phyloP scores from a whole-genome alignment of 768 basidiomycete species.

The Trametes maxima region DNA sequence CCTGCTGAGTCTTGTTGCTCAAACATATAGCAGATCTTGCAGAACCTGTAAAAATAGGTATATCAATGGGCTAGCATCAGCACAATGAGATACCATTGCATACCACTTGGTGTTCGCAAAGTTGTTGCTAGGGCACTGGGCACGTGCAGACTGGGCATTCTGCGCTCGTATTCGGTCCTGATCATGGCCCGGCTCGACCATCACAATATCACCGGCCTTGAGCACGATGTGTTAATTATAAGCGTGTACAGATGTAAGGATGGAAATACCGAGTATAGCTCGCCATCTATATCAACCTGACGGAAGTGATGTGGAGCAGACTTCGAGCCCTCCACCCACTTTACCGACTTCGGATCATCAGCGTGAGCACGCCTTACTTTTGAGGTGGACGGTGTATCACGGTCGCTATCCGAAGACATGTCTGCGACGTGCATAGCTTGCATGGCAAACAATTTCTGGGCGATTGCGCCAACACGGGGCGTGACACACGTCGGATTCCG shows the following conservation, averaged over 20 bases:
- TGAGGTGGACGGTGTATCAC: neutral
- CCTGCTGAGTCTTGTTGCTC: conserved; percentile 33
- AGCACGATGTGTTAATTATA: neutral
- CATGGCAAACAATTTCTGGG: conserved; percentile 13
- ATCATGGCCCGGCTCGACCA: conserved; percentile 62
- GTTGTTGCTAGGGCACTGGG: conserved; percentile 50
- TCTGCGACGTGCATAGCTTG: conserved; percentile 1
- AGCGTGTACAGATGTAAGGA: neutral
- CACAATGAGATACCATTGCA: conserved; percentile 26
- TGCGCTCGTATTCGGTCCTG: conserved; percentile 43
- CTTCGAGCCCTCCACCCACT: conserved; percentile 36
- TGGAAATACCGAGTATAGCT: conserved; percentile 51
- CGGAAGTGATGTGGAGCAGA: conserved; percentile 39
- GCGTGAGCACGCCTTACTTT: conserved; percentile 14
- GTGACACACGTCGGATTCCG: conserved; percentile 37
- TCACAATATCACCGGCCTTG: conserved; percentile 64
- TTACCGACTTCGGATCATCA: conserved; percentile 34
- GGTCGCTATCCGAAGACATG: neutral
- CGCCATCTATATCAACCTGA: conserved; percentile 58
- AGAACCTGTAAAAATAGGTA: conserved; percentile 53
- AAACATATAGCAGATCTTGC: conserved; percentile 65
- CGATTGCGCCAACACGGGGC: conserved; percentile 16
- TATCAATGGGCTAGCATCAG: neutral
- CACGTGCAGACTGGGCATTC: conserved; percentile 41
- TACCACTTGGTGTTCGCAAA: conserved; percentile 66